Conservation (phyloP, 1,284 basidiomycete species). For the Puccinia horiana region DNA sequence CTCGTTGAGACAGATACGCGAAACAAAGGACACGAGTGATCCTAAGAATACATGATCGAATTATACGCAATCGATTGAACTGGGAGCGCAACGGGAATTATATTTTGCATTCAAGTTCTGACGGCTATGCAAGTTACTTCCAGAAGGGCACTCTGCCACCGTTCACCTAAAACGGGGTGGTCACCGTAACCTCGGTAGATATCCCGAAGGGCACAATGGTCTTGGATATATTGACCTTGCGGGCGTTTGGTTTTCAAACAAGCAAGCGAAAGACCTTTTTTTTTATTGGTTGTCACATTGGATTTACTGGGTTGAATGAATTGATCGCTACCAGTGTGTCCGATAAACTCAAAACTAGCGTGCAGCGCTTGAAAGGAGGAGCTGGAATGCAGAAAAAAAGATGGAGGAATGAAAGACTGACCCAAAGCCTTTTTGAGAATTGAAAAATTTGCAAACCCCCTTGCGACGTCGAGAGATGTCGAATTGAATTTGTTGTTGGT, state of each 20-base stretch:
- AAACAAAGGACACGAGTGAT: neutral
- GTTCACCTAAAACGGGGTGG: no score
- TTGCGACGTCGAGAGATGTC: slow-evolving; percentile 47
- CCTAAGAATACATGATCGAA: neutral
- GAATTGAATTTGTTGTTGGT: slow-evolving; percentile 44
- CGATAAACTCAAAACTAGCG: neutral
- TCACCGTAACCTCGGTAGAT: no score
- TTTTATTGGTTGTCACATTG: no score
- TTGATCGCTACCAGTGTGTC: no score
- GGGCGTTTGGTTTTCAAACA: neutral
- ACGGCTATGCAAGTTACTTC: neutral
- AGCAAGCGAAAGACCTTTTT: no score
- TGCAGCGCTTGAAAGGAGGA: neutral
- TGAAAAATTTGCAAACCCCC: slow-evolving; percentile 50
- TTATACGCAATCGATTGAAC: neutral
- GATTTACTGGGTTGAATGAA: no score
- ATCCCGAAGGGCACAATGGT: neutral
- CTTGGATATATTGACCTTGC: neutral
- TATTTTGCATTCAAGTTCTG: neutral
- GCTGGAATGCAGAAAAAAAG: neutral
- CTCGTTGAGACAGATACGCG: neutral
- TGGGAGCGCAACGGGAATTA: neutral
- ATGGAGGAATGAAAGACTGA: slow-evolving; percentile 8
- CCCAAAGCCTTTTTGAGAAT: slow-evolving; percentile 50
- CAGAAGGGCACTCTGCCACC: neutral